These are phyloP conservation scores for Botryotinia calthae DNA, from an alignment of 2,329 filamentous ascomycete species.

Conservation along the genomic window DNA sequence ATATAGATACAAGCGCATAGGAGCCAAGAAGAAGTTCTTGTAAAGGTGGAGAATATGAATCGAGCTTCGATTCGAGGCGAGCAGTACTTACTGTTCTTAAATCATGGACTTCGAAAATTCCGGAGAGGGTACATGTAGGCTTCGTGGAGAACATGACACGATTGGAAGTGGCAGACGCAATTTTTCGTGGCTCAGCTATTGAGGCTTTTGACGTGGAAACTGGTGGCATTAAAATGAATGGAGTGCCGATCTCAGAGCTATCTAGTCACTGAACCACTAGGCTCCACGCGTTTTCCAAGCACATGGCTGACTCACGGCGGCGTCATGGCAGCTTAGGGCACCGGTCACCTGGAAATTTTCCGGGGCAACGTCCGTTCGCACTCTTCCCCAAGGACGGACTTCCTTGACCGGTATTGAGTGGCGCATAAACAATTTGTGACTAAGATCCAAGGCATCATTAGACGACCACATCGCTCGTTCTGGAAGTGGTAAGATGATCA, in stretches of 20 bases:
- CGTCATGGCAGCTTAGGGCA: background rate
- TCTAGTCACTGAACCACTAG: background rate
- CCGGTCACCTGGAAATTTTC: background rate
- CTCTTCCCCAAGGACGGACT: background rate
- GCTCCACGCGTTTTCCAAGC: background rate
- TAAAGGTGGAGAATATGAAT: background rate
- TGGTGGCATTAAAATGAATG: background rate
- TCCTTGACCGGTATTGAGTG: background rate
- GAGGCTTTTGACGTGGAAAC: background rate
- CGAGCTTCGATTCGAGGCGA: background rate
- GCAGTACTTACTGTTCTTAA: background rate
- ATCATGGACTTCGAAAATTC: background rate
- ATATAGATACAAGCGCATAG: background rate
- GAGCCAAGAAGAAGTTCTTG: background rate
- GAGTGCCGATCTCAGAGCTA: background rate
- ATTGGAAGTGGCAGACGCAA: background rate
- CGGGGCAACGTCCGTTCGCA: background rate
- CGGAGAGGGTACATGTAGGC: background rate
- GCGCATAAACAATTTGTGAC: background rate
- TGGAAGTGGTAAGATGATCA: background rate
- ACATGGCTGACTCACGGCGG: slow-evolving; percentile 1
- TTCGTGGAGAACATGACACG: background rate
- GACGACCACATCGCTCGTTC: slow-evolving; percentile 2
- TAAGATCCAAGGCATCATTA: background rate
- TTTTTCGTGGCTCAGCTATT: background rate